Evolutionary conservation across 2,329 filamentous ascomycete species (phyloP).

Genomic region (Colletotrichum chlorophyti): DNA sequence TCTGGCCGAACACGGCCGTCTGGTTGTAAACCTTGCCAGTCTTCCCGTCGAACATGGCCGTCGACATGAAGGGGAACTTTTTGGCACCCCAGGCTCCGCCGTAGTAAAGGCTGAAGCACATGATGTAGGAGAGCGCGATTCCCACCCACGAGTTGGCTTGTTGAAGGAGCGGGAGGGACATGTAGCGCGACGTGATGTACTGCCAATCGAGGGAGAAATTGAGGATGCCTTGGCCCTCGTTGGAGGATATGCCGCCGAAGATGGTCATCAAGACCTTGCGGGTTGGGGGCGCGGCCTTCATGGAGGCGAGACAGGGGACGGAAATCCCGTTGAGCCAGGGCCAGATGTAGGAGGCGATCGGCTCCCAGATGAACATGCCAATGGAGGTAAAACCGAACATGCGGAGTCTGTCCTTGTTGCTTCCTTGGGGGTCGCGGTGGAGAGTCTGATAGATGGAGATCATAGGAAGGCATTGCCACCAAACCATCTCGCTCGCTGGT

Average conservation of each 20-base stretch:
- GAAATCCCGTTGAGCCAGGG: constrained; percentile 28
- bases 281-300: constrained; percentile 17
- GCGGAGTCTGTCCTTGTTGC: constrained; percentile 8
- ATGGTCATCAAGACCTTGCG: constrained; percentile 51
- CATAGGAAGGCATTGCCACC: constrained; percentile 28
- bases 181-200: constrained; percentile 40
- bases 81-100: constrained; percentile 42
- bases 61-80: constrained; percentile 35
- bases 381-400: constrained; percentile 26
- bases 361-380: constrained; percentile 28
- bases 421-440: constrained; percentile 20
- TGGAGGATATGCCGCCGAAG: constrained; percentile 52
- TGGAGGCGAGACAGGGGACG: constrained; percentile 51
- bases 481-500: constrained; percentile 23
- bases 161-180: constrained; percentile 26
- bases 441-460: constrained; percentile 27
- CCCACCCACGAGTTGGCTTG: constrained; percentile 46
- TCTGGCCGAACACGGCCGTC: constrained; percentile 44
- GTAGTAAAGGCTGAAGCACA: constrained; percentile 50
- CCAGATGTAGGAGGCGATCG: constrained; percentile 22
- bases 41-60: constrained; percentile 45
- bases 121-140: constrained; percentile 42
- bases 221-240: constrained; percentile 47
- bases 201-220: constrained; percentile 50
- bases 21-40: constrained; percentile 48